Percentiles rank a stretch among this genome's conserved stretches.
Conservation (phyloP, 1,284 basidiomycete species). For the Papiliotrema laurentii region DNA sequence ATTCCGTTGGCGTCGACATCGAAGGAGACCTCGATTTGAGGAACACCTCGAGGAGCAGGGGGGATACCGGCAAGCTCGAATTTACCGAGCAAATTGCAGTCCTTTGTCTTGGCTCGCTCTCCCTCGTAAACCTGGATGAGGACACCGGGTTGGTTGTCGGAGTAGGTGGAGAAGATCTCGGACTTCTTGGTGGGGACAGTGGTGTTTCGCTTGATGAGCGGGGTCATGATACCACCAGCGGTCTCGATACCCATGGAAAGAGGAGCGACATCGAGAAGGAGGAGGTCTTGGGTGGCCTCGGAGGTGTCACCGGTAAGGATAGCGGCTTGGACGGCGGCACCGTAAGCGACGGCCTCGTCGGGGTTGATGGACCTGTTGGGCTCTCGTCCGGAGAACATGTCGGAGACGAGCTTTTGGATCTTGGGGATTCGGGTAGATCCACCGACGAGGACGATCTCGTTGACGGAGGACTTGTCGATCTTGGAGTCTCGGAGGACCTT, state of each 20-base stretch:
- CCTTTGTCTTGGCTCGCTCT: constrained; percentile 98
- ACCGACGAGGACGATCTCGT: constrained; percentile 95
- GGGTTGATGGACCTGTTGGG: constrained; percentile 98
- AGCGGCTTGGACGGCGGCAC: constrained; percentile 98
- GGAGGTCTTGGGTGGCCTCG: constrained; percentile 94
- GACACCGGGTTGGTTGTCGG: constrained; percentile 98
- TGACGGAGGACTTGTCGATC: constrained; percentile 91
- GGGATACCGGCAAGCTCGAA: constrained; percentile 98
- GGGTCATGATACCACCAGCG: constrained; percentile 97
- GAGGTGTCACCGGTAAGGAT: constrained; percentile 97
- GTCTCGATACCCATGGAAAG: constrained; percentile 97
- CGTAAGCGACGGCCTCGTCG: constrained; percentile 98
- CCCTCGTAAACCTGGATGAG: constrained; percentile 99
- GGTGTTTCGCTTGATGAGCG: constrained; percentile 88
- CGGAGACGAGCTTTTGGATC: constrained; percentile 95
- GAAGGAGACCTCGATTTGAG: constrained; percentile 97
- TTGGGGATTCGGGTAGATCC: constrained; percentile 98
- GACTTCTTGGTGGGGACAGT: constrained; percentile 99
- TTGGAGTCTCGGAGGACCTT: constrained; percentile 97
- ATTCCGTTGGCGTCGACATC: constrained; percentile 99
- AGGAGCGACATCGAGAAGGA: constrained; percentile 94
- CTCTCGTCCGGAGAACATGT: constrained; percentile 98
- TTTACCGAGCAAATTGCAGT: constrained; percentile 98
- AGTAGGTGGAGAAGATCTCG: constrained; percentile 97
- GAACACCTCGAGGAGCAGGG: constrained; percentile 96